These are phyloP conservation scores for Tribonema minus DNA, from an alignment of 108 stramenopile genomes.

Conservation along the genomic window DNA sequence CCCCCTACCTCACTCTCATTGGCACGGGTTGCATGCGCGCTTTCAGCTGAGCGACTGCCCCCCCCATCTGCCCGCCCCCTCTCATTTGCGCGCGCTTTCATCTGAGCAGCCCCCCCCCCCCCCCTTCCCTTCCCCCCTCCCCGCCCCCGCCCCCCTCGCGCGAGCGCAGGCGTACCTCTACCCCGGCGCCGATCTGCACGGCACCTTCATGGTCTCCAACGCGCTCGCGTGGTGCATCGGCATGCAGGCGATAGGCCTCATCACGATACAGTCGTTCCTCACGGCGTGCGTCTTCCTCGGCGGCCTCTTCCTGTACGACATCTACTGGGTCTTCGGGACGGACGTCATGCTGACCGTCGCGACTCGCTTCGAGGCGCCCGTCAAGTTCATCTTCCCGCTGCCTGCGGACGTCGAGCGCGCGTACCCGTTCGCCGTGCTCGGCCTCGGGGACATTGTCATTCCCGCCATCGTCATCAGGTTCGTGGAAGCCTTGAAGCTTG, in stretches of 20 bases:
- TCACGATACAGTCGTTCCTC: conserved; percentile 56
- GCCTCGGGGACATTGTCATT: conserved; percentile 64
- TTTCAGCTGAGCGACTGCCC: too few relatives aligned
- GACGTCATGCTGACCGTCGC: conserved; percentile 61
- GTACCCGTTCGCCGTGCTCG: conserved; percentile 63
- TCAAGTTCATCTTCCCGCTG: conserved; percentile 59
- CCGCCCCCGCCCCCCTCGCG: neutral
- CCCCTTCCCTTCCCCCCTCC: neutral
- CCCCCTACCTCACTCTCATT: too few relatives aligned
- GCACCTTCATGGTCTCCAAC: conserved; percentile 27
- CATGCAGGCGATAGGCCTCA: conserved; percentile 52
- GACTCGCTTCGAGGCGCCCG: conserved; percentile 59
- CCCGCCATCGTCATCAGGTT: conserved; percentile 59
- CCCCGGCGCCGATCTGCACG: conserved; percentile 3
- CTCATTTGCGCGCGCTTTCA: neutral
- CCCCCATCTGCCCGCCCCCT: too few relatives aligned
- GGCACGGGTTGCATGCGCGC: too few relatives aligned
- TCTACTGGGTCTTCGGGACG: conserved; percentile 60
- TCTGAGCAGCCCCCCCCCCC: neutral
- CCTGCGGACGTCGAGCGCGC: conserved; percentile 42
- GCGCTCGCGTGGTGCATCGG: conserved; percentile 37
- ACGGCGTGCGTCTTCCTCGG: conserved; percentile 57
- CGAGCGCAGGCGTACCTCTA: neutral
- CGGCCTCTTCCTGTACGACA: conserved; percentile 65
- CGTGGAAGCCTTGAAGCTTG: neutral